Conservation (phyloP, 495 filamentous ascomycete species). For the Daldinia caldariorum region DNA sequence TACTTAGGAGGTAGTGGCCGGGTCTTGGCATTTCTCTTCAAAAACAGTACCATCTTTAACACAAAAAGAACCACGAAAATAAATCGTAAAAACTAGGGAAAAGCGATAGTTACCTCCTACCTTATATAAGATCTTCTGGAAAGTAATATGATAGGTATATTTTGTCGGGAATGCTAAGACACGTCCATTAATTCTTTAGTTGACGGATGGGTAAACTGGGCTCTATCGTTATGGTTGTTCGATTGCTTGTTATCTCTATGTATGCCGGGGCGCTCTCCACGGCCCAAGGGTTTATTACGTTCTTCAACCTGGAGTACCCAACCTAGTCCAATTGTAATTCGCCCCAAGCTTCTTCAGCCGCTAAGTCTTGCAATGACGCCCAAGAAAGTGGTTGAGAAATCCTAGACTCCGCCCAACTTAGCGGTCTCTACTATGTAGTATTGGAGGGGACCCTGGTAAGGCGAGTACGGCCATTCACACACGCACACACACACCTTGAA, state of each 20-base stretch:
- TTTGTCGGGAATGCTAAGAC: too few species aligned
- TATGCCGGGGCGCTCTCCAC: neutral
- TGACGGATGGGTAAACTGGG: neutral
- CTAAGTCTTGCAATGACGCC: conserved; percentile 24
- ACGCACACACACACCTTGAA: conserved; percentile 26
- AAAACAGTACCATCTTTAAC: too few species aligned
- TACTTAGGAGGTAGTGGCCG: too few species aligned
- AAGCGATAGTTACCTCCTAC: too few species aligned
- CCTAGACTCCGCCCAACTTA: conserved; percentile 33
- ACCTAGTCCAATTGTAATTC: conserved; percentile 9
- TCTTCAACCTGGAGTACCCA: conserved; percentile 25
- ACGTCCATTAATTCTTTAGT: too few species aligned
- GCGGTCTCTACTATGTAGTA: conserved; percentile 27
- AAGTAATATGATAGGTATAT: too few species aligned
- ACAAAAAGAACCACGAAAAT: too few species aligned
- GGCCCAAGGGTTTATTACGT: conserved; percentile 10
- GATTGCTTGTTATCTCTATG: conserved; percentile 6
- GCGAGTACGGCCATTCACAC: conserved; percentile 18
- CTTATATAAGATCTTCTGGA: too few species aligned
- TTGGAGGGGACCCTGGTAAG: conserved; percentile 33
- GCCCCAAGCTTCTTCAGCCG: conserved; percentile 23
- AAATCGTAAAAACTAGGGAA: too few species aligned
- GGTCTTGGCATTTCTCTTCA: too few species aligned
- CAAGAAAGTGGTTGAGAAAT: conserved; percentile 19
- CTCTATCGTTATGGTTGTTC: conserved; percentile 37